A percentile compares a stretch with the other conserved stretches of the same genome.
phyloP scores from a whole-genome alignment of 2,329 filamentous ascomycete genomes.

The Scytalidium lignicola region DNA sequence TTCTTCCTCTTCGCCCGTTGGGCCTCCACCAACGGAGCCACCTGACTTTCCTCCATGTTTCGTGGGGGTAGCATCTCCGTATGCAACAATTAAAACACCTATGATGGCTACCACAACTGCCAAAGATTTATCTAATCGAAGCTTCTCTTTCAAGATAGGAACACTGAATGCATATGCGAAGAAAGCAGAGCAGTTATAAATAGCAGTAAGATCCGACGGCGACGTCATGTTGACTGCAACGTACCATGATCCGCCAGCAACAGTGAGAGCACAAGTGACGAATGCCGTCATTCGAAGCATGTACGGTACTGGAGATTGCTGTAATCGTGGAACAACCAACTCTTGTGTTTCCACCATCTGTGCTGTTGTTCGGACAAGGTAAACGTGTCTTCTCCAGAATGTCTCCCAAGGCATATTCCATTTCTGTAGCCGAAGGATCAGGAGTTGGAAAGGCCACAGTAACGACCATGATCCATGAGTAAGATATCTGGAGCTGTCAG shows the following conservation, averaged over 20 bases:
- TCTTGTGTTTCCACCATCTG: constrained; percentile 84
- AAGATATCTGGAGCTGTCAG: constrained; percentile 53
- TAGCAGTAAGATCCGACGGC: constrained; percentile 88
- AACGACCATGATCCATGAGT: constrained; percentile 93
- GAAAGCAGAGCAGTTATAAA: constrained; percentile 99
- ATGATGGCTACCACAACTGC: constrained; percentile 82
- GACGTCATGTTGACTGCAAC: constrained; percentile 90
- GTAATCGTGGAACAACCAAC: constrained; percentile 55
- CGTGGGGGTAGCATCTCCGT: constrained; percentile 63
- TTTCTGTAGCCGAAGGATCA: constrained; percentile 75
- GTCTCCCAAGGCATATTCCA: constrained; percentile 71
- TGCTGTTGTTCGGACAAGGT: constrained; percentile 58
- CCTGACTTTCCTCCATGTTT: constrained; percentile 52
- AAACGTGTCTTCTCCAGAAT: constrained; percentile 76
- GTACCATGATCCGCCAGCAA: constrained; percentile 94
- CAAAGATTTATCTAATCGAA: constrained; percentile 78
- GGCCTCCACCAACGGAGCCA: constrained; percentile 42
- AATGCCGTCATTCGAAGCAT: constrained; percentile 74
- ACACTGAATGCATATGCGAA: constrained; percentile 98
- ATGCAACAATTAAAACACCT: constrained; percentile 91
- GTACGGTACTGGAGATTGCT: constrained; percentile 60
- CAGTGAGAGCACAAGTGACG: constrained; percentile 78
- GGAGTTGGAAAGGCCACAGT: constrained; percentile 80
- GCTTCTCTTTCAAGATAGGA: constrained; percentile 77
- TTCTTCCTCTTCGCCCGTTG: constrained; percentile 36